Evolutionary conservation across 257 asterid genomes (phyloP), one percentile per base, ranked within the genome.

Genomic region (Ballota nigra): DNA sequence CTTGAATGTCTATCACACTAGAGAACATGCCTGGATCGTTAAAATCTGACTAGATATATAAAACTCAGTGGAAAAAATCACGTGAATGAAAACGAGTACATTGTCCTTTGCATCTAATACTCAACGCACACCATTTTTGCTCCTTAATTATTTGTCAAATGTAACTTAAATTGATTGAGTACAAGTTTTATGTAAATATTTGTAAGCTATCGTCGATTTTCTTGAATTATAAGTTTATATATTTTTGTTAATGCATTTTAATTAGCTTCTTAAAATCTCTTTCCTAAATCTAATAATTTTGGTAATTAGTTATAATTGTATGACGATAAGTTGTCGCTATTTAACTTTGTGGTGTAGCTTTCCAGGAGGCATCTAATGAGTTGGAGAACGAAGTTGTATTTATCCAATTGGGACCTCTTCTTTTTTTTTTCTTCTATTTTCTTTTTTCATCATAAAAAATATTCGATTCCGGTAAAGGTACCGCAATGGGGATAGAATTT

Each of bases 381-480:
- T 80, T 79, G 94, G 94, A 87, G 84, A 82, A 80, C 23, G 77
- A 68, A 79, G 83, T 87, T 77, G 89, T 79, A 77, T 85, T 84
- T 87, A 89, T 89, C 94, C 92, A 86, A 47, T 84, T 82, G 89
- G 87, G 91, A 84, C 88, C 84, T 76, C 53, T 73, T 74, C 77
- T 71, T 71, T 55, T 49, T 19, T 53, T 6, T 0, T 15, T 45
- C 6, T 18, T 8, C 8, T 53, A 0, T 2, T 53, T 53, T 26
- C 60, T 65, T 59, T 18, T 45, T 40, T 43, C 4, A 28, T 66
- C 24, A 64, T 60, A 60, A 66, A 55, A 72, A 62, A 71, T 70
- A 85, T 84, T 83, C 86, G 83, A 75, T 84, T 79, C 86, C 67
- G 58, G 57, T 75, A 60, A 77, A 76, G 76, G 58, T 51, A 73